Base-by-base conservation (phyloP, 129 eudicot genomes). In the Flaveria bidentis region DNA sequence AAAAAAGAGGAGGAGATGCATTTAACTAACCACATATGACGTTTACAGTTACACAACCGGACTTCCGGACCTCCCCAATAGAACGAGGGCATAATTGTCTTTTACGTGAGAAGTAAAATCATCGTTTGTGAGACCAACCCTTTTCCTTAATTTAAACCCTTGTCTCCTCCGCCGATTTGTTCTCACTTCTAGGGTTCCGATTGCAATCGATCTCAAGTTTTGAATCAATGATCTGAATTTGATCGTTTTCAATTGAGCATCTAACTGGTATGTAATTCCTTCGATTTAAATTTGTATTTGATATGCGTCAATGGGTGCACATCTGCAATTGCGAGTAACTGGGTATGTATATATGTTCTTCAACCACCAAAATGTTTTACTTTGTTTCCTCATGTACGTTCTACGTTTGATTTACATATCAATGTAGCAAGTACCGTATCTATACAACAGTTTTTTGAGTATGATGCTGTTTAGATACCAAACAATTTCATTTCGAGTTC, bases 101-200 rank as follows among this genome's bases (percentile, higher is more conserved):
- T 49, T 49, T 14, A 47, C 16, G n/a, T 2, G 16, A 49, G 16
- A 2, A 49, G n/a, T 14, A 49, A 4, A 49, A 9, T 13, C 49
- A 2, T 49, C 2, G 53, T 49, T n/a, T 52, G 36, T 4, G 36
- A 30, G 5, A 30, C 36, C 36, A 30, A 13, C 14, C 28, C 23
- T 5, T 30, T 41, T 42, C 44, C 25, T n/a, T 73, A 52, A 52
- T 23, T 25, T 7, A 58, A 73, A 42, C 78, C 77, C 69, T 20
- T 8, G 22, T 46, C 6, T 16, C 55, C 78, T 10, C 60, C 17
- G 23, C 23, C 70, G n/a, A 74, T 60, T 12, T 44, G 25, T 46
- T 26, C 69, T 58, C 45, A 60, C 39, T 62, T 4, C 60, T 75
- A 75, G 79, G 71, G 79, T 62, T 75, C 5, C 30, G 30, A 33